A percentile compares a stretch with the other conserved stretches of the same genome.
These are phyloP conservation scores for Ustilago xerochloae DNA, from an alignment of 1,284 basidiomycete genomes.

Conservation along the genomic window DNA sequence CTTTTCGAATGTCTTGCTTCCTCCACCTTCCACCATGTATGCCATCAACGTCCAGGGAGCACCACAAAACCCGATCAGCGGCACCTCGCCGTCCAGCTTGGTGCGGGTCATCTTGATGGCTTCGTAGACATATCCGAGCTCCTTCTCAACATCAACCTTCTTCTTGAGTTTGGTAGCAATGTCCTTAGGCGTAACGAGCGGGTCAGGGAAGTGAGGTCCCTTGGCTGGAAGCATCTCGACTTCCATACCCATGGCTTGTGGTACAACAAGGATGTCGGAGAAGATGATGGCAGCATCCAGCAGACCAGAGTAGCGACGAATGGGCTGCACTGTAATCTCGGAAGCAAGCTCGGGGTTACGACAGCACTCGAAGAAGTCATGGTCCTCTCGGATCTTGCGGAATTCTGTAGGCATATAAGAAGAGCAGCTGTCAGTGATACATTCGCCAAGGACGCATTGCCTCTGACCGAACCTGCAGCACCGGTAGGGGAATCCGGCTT, in stretches of 20 bases:
- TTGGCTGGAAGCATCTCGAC: conserved; percentile 67
- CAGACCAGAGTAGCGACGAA: conserved; percentile 64
- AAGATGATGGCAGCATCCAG: conserved; percentile 68
- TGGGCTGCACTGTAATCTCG: conserved; percentile 67
- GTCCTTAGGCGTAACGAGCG: conserved; percentile 62
- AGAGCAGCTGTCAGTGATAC: not conserved
- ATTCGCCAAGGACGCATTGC: too few species aligned
- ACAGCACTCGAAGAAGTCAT: conserved; percentile 68
- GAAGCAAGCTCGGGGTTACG: conserved; percentile 64
- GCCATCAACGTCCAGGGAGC: conserved; percentile 68
- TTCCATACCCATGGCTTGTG: conserved; percentile 67
- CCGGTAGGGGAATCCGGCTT: not conserved
- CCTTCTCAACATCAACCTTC: conserved; percentile 66
- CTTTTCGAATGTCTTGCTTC: conserved; percentile 65
- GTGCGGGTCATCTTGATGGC: conserved; percentile 62
- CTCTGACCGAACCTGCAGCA: not conserved
- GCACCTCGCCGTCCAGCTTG: conserved; percentile 65
- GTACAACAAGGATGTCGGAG: conserved; percentile 67
- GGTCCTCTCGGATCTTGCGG: conserved; percentile 63
- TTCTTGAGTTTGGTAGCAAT: conserved; percentile 56
- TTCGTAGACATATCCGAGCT: conserved; percentile 67
- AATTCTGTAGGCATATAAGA: conserved; percentile 48
- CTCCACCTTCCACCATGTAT: conserved; percentile 68
- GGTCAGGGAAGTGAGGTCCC: conserved; percentile 65
- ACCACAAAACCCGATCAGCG: conserved; percentile 68